Evolutionary conservation across 495 filamentous ascomycete species (phyloP), one percentile per base, ranked within the genome.

Genomic region (Choiromyces venosus): DNA sequence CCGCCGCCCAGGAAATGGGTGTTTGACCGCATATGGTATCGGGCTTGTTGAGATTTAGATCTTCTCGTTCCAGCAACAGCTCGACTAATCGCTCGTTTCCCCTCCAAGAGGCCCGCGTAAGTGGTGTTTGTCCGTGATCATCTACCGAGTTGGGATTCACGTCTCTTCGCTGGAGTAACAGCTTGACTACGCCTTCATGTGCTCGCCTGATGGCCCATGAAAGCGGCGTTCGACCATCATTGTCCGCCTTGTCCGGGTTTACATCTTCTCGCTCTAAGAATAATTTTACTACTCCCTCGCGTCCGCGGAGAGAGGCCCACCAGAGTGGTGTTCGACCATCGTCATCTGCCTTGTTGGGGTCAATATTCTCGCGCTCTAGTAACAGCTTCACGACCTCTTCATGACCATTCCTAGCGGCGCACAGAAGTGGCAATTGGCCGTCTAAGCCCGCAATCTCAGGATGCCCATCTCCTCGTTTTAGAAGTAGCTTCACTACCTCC

Each of bases 21-120:
- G 61, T 76, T 18, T 76, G 61, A n/a, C 67, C 71, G 10, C 36
- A 52, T 37, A 37, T 25, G 3, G 10, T 29, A 10, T 61, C 52
- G 10, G 52, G 52, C 52, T 29, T 29, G 52, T 61, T 61, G 25
- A 25, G 52, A 4, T 61, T 25, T 61, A 61, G 52, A 1, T 61
- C 85, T 19, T 78, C 67, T 72, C 83, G 68, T 19, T 71, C 67
- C 18, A 73, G 67, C 14, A 61, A 25, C 3, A 61, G 25, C 52
- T 61, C 10, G 61, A 71, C 73, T 21, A 56, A 73, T 37, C 8
- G 14, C 39, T 76, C 73, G 25, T 71, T 56, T 25, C 71, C 66
- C 38, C 67, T 39, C 18, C 44, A 40, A 5, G 66, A 56, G 8
- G 71, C 71, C 61, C 39, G 70, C 40, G 37, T 76, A 18, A 52